These are phyloP conservation scores for Yamadazyma kitorensis DNA, from an alignment of 805 yeast genomes.

Conservation along the genomic window DNA sequence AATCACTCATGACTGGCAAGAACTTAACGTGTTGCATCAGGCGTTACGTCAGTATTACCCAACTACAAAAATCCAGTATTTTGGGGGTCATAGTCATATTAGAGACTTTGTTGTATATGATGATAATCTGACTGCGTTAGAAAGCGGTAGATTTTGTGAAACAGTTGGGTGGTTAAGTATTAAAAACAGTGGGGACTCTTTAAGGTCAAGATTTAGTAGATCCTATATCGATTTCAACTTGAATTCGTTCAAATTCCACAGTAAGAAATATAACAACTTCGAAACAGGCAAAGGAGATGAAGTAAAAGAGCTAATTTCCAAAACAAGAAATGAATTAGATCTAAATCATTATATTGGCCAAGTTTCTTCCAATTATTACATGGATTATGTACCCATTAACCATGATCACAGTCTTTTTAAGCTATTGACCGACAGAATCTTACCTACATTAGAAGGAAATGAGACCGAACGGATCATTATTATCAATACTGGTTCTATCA, in stretches of 20 bases:
- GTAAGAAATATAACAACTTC: slow-evolving; percentile 29
- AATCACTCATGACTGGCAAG: slow-evolving; percentile 48
- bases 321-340: slow-evolving; percentile 45
- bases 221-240: slow-evolving; percentile 81
- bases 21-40: slow-evolving; percentile 45
- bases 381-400: slow-evolving; percentile 60
- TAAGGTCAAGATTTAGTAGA: slow-evolving; percentile 40
- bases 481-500: slow-evolving; percentile 82
- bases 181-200: slow-evolving; percentile 14
- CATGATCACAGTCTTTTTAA: slow-evolving; percentile 52
- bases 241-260: slow-evolving; percentile 66
- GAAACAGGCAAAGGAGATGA: slow-evolving; percentile 54
- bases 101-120: slow-evolving; percentile 79
- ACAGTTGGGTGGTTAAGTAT: slow-evolving; percentile 83
- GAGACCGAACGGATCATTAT: slow-evolving; percentile 45
- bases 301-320: slow-evolving; percentile 44
- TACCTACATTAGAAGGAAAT: slow-evolving; percentile 42
- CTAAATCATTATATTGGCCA: slow-evolving; percentile 59
- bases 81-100: slow-evolving; percentile 94
- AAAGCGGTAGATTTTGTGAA: slow-evolving; percentile 91
- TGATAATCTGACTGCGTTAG: slow-evolving; percentile 67
- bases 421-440: slow-evolving; percentile 54
- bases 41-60: slow-evolving; percentile 60
- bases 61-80: slow-evolving; percentile 66
- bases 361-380: slow-evolving; percentile 64